Evolutionary conservation across 2,329 filamentous ascomycete genomes (phyloP).

Genomic region (Botrytis squamosa): DNA sequence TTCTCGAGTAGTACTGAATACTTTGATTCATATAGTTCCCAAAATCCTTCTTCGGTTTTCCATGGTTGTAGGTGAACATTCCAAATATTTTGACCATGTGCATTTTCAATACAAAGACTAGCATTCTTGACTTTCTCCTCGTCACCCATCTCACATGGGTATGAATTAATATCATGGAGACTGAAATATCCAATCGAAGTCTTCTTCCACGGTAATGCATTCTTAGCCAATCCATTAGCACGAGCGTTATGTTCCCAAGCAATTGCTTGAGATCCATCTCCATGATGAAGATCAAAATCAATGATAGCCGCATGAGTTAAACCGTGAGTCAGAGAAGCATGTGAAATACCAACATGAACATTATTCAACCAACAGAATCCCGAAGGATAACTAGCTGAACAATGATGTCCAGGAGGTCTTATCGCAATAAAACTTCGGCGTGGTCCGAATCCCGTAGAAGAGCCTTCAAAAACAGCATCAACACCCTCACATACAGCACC

Average conservation of each 20-base stretch:
- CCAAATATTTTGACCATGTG: slow-evolving; percentile 92
- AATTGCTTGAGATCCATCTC: slow-evolving; percentile 93
- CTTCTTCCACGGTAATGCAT: slow-evolving; percentile 74
- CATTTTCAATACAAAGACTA: slow-evolving; percentile 89
- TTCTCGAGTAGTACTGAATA: slow-evolving; percentile 80
- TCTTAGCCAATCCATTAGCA: slow-evolving; percentile 62
- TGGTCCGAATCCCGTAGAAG: slow-evolving; percentile 50
- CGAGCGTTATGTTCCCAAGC: slow-evolving; percentile 86
- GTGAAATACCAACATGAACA: slow-evolving; percentile 92
- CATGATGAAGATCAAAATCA: slow-evolving; percentile 65
- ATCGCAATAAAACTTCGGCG: slow-evolving; percentile 87
- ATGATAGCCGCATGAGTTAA: slow-evolving; percentile 92
- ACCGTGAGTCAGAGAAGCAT: slow-evolving; percentile 78
- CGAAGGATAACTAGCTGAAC: slow-evolving; percentile 82
- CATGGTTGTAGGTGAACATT: slow-evolving; percentile 91
- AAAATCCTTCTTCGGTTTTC: slow-evolving; percentile 82
- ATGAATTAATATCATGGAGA: slow-evolving; percentile 97
- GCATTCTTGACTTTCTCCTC: slow-evolving; percentile 91
- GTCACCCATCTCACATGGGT: slow-evolving; percentile 93
- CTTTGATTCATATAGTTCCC: slow-evolving; percentile 77
- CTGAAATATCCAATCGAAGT: slow-evolving; percentile 93
- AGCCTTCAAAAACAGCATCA: slow-evolving; percentile 71
- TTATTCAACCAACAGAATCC: slow-evolving; percentile 99
- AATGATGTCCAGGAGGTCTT: slow-evolving; percentile 92
- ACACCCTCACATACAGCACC: slow-evolving; percentile 93